These are phyloP conservation scores for Entomortierella beljakovae DNA, from an alignment of 192 early-diverging fungal genomes.

Conservation along the genomic window DNA sequence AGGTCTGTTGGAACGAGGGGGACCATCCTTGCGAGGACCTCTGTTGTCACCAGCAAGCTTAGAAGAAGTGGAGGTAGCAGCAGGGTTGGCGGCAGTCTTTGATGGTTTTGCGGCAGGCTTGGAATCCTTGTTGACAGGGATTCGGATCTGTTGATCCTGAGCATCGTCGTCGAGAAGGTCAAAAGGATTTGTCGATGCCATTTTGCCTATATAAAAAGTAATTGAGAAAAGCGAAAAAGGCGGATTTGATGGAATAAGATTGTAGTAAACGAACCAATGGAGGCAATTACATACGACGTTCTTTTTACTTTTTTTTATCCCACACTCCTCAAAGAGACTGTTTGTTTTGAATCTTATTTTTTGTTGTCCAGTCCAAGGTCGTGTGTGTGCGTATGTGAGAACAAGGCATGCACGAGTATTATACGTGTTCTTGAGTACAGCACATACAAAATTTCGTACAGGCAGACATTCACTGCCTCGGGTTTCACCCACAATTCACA, in stretches of 20 bases:
- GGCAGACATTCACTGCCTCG: too few species aligned
- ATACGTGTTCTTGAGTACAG: neutral
- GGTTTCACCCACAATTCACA: too few species aligned
- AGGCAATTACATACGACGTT: neutral
- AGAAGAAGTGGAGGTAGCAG: conserved; percentile 17
- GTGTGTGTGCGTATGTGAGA: conserved; percentile 1
- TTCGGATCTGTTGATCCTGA: conserved; percentile 57
- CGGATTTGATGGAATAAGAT: neutral
- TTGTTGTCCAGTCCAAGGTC: neutral
- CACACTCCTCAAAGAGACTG: conserved; percentile 2
- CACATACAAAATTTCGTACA: too few species aligned
- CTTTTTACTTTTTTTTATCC: neutral
- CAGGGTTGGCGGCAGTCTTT: conserved; percentile 6
- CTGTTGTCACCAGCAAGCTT: conserved; percentile 20
- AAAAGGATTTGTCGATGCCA: conserved; percentile 72
- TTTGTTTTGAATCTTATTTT: conserved; percentile 11
- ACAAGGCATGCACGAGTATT: neutral
- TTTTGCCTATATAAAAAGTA: conserved; percentile 19
- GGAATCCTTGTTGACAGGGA: conserved; percentile 53
- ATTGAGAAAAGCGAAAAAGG: conserved; percentile 2
- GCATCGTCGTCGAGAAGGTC: conserved; percentile 75
- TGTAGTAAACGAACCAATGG: neutral
- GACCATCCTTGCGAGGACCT: conserved; percentile 43
- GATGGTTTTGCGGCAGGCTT: conserved; percentile 45
- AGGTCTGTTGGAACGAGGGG: conserved; percentile 38